Evolutionary conservation across 257 asterid genomes (phyloP), one percentile per base, ranked within the genome.

Genomic region (Lycium ferocissimum): DNA sequence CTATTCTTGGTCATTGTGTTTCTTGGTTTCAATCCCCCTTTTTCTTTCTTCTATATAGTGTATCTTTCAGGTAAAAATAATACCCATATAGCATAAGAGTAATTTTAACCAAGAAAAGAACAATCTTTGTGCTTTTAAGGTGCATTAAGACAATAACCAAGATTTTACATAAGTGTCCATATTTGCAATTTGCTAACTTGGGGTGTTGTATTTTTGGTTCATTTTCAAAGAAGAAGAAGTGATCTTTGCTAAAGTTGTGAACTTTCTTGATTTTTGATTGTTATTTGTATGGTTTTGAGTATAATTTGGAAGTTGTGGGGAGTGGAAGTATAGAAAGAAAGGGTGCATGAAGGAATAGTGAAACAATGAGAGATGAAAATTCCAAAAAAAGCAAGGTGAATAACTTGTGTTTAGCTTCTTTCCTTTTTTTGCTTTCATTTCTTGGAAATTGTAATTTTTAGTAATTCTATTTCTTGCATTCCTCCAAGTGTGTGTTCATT

Each of bases 291-390:
- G 65, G 5, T 40, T 80, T 38, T 49, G 75, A 53, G 89, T 43
- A 62, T 86, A 85, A 67, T 86, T 82, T 86, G 78, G 88, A 86
- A 58, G 79, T 83, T 85, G 54, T 82, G 80, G 91, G 88, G 75
- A 51, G 83, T 63, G 88, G 82, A 67, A 86, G 59, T 83, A 59
- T 80, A 43, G 79, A 83, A 37, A 67, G 79, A 10, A 79, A 83
- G 86, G 90, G 90, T 92, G 93, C 88, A 93, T 95, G 99, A 95
- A 89, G 97, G 85, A 85, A 85, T 86, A 87, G 91, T 83, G 95
- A 84, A 86, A 94, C 91, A 90, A 96, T 96, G 99, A 92, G 90
- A 89, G 97, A 93, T 94, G 99, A 72, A 86, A 91, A 90, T 92
- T 91, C 92, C 79, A 94, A 91, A 92, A 91, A 93, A 88, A 92